Percentiles rank a stretch among this genome's conserved stretches.
Evolutionary conservation across 2,329 filamentous ascomycete genomes (phyloP).

Genomic region (Cladophialophora yegresii): DNA sequence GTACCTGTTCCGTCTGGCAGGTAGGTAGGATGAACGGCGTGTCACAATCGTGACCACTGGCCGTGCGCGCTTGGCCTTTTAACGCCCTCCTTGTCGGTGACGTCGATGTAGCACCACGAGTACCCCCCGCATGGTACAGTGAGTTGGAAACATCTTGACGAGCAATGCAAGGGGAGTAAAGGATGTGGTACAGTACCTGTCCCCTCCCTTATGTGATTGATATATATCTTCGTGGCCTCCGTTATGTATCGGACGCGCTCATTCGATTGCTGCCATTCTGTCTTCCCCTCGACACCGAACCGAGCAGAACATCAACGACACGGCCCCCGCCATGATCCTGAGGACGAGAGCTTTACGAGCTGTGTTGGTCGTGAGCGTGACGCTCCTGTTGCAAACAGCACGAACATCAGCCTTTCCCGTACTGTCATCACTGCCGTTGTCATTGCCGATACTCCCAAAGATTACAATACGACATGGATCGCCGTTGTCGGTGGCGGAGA

Average conservation of each 20-base stretch:
- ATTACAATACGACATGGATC: slow-evolving; percentile 19
- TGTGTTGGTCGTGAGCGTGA: not conserved
- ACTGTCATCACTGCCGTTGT: too few relatives aligned
- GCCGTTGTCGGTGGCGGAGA: not conserved
- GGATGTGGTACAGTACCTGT: not conserved
- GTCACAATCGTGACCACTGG: slow-evolving; percentile 13
- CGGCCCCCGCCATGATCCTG: not conserved
- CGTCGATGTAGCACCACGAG: not conserved
- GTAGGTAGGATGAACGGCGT: not conserved
- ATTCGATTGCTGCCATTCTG: not conserved
- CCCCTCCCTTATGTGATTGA: not conserved
- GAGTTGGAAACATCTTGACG: not conserved
- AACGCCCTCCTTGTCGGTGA: not conserved
- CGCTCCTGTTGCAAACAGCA: slow-evolving; percentile 1
- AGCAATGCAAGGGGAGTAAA: not conserved
- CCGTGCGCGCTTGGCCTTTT: not conserved
- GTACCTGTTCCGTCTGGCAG: not conserved
- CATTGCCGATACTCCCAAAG: slow-evolving; percentile 18
- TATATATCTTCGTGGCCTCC: not conserved
- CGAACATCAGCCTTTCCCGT: slow-evolving; percentile 4
- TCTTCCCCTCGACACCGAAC: not conserved
- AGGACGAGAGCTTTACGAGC: not conserved
- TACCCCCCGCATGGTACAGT: not conserved
- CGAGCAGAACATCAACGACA: not conserved
- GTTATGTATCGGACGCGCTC: too few relatives aligned